Conservation (phyloP, 2,329 filamentous ascomycete genomes). For the Aureobasidium sp. region DNA sequence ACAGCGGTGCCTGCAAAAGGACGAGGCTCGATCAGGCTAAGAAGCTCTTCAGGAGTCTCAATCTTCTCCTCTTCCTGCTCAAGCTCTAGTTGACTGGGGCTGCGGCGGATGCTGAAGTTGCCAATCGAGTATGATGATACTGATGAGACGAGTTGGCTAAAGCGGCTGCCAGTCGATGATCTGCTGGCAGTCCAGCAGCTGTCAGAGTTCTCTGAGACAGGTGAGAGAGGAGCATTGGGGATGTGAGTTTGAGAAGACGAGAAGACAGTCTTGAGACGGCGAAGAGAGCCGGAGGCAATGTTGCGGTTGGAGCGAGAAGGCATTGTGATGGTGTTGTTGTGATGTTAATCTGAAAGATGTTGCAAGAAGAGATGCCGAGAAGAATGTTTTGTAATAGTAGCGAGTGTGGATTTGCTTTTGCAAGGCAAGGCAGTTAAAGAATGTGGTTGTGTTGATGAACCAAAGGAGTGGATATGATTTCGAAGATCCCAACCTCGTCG, state of each 20-base stretch:
- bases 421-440: slow-evolving; percentile 12
- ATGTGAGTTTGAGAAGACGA: slow-evolving; percentile 12
- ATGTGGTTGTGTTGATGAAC: slow-evolving; percentile 13
- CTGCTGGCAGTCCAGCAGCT: slow-evolving; percentile 14
- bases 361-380: slow-evolving; percentile 1
- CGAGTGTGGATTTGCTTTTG: slow-evolving; percentile 13
- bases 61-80: slow-evolving; percentile 22
- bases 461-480: slow-evolving; percentile 14
- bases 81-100: slow-evolving; percentile 21
- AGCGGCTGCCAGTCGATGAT: slow-evolving; percentile 16
- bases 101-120: slow-evolving; percentile 20
- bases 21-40: slow-evolving; percentile 21
- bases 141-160: slow-evolving; percentile 19
- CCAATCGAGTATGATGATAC: slow-evolving; percentile 18
- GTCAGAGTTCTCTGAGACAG: slow-evolving; percentile 5
- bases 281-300: slow-evolving; percentile 18
- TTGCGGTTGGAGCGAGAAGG: slow-evolving; percentile 14
- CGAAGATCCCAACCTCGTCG: slow-evolving; percentile 14
- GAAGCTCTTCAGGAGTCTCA: slow-evolving; percentile 18
- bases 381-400: slow-evolving; percentile 3
- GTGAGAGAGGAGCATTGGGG: slow-evolving; percentile 10
- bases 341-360: not conserved
- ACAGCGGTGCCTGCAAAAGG: slow-evolving; percentile 17
- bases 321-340: slow-evolving; percentile 2
- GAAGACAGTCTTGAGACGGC: slow-evolving; percentile 17